These are phyloP conservation scores for Turritis glabra DNA, from an alignment of 345 rosid species.

Conservation along the genomic window DNA sequence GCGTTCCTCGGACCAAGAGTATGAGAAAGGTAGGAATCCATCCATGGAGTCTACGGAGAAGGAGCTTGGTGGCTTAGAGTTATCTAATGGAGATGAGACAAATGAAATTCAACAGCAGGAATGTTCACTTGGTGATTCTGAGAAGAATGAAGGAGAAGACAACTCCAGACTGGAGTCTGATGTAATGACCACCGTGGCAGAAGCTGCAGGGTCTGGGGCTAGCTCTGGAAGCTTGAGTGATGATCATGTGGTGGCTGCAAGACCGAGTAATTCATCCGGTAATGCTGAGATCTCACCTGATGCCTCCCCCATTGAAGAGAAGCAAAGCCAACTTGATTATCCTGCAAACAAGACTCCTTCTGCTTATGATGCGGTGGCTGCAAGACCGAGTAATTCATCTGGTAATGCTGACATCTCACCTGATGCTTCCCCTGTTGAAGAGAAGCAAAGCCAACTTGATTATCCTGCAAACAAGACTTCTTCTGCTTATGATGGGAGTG, in stretches of 20 bases:
- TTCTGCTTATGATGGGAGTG: conserved; percentile 31
- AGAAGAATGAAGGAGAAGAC: conserved; percentile 32
- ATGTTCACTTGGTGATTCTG: conserved; percentile 21
- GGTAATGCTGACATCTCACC: conserved; percentile 27
- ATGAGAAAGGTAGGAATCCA: conserved; percentile 19
- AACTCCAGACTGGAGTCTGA: conserved; percentile 22
- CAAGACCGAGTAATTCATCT: conserved; percentile 21
- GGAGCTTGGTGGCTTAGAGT: conserved; percentile 26
- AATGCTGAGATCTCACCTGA: conserved; percentile 35
- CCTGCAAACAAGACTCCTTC: conserved; percentile 48
- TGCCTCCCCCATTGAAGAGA: conserved; percentile 32
- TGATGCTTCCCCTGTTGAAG: conserved; percentile 30
- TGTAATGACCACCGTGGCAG: background rate
- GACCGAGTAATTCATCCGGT: conserved; percentile 21
- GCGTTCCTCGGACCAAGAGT: conserved; percentile 30
- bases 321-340: background rate
- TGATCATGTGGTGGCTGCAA: conserved; percentile 21
- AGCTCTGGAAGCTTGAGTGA: conserved; percentile 23
- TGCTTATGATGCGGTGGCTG: conserved; percentile 55
- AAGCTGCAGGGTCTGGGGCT: background rate
- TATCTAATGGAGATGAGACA: conserved; percentile 29
- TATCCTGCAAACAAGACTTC: background rate
- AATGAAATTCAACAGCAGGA: conserved; percentile 32
- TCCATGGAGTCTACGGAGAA: conserved; percentile 29
- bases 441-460: conserved; percentile 2